Conservation (phyloP, 352 stramenopile species). For the Phytophthora cactorum region DNA sequence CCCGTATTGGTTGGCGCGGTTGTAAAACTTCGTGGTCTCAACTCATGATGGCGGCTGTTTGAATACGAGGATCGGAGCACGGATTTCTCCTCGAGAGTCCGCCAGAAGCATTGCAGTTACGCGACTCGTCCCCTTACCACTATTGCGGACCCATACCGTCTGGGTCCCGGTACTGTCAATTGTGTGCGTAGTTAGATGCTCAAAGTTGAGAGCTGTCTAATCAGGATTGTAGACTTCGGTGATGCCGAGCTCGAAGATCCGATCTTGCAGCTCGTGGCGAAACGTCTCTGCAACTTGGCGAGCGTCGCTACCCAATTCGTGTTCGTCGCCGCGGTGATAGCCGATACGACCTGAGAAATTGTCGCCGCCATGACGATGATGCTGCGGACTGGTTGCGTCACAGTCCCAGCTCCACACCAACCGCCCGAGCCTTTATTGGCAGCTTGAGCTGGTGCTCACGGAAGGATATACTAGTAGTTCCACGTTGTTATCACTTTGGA, state of each 20-base stretch:
- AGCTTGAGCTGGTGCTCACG: background rate
- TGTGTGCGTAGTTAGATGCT: background rate
- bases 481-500: too few species aligned
- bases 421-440: background rate
- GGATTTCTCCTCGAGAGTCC: background rate
- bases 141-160: background rate
- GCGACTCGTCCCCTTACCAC: background rate
- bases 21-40: background rate
- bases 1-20: background rate
- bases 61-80: background rate
- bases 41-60: background rate
- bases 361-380: background rate
- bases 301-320: background rate
- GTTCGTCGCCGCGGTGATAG: background rate
- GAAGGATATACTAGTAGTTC: too few species aligned
- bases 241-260: background rate
- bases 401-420: background rate
- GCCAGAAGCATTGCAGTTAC: background rate
- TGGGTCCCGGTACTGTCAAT: background rate
- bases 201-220: background rate
- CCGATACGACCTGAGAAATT: background rate
- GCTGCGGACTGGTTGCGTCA: background rate
- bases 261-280: background rate
- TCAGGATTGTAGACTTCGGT: background rate
- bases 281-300: background rate